Evolutionary conservation across 805 yeast genomes (phyloP).

Genomic region (Komagataella kurtzmanii): DNA sequence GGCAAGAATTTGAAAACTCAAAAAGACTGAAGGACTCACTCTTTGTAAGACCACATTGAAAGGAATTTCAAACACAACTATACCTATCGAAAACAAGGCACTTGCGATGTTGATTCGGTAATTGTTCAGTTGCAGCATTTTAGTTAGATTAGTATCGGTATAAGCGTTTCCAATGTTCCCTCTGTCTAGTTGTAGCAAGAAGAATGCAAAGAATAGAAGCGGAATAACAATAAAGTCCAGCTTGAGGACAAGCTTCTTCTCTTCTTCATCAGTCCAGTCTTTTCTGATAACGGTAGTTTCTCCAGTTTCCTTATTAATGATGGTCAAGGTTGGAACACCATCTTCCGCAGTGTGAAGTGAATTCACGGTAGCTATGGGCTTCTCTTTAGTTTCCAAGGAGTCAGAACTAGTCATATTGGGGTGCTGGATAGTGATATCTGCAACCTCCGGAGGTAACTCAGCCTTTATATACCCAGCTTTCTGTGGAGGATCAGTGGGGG

Average conservation of each 20-base stretch:
- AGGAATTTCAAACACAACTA: conserved; percentile 26
- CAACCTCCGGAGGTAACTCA: no score
- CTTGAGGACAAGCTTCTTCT: conserved; percentile 22
- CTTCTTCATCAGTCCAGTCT: conserved; percentile 11
- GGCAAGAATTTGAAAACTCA: conserved; percentile 9
- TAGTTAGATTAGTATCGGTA: conserved; percentile 32
- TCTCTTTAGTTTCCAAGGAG: no score
- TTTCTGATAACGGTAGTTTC: conserved; percentile 3
- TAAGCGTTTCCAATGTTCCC: conserved; percentile 37
- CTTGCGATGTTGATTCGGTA: conserved; percentile 26
- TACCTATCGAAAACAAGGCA: conserved; percentile 25
- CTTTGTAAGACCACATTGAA: conserved; percentile 19
- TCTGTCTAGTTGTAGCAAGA: conserved; percentile 33
- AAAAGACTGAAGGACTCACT: conserved; percentile 19
- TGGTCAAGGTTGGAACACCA: conserved; percentile 1
- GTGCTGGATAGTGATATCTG: no score
- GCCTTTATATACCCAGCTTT: no score
- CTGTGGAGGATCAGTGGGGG: no score
- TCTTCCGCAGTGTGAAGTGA: no score
- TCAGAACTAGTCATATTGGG: no score
- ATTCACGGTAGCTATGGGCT: no score
- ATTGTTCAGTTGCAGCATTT: conserved; percentile 22
- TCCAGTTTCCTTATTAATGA: conserved; percentile 1
- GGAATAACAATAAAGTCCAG: conserved; percentile 31
- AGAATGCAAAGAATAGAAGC: conserved; percentile 28